Conservation (phyloP, 208 protist genomes). For the Acanthamoeba divionensis region DNA sequence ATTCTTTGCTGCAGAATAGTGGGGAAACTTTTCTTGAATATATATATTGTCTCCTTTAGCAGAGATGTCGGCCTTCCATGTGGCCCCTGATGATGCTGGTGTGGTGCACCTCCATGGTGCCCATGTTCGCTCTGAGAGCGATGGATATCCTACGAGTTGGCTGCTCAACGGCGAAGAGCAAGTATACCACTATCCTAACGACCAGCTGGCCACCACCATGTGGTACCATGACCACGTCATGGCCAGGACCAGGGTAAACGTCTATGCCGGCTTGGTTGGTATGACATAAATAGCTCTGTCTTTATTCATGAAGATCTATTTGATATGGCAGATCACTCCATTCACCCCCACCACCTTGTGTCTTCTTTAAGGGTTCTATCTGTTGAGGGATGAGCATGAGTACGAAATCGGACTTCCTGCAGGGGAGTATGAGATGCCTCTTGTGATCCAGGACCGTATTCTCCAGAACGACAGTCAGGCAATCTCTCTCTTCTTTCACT, state of each 20-base stretch:
- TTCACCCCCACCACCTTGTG: neutral
- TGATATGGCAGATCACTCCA: too few relatives aligned
- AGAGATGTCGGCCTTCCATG: too few relatives aligned
- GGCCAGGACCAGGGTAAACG: conserved; percentile 24
- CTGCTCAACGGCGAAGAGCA: neutral
- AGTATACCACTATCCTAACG: neutral
- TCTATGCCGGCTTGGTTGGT: conserved; percentile 14
- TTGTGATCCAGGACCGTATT: conserved; percentile 4
- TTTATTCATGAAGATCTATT: too few relatives aligned
- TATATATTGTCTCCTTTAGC: too few relatives aligned
- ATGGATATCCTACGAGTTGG: neutral
- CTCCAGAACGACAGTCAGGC: neutral
- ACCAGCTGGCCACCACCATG: conserved; percentile 27
- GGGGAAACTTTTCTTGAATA: too few relatives aligned
- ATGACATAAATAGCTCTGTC: neutral
- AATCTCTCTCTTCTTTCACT: neutral
- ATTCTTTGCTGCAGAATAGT: neutral
- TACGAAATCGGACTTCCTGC: neutral
- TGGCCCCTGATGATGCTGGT: neutral
- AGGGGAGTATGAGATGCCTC: conserved; percentile 4
- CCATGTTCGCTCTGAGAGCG: neutral
- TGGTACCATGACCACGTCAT: conserved; percentile 41
- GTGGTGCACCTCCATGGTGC: conserved; percentile 5
- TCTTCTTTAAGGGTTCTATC: neutral
- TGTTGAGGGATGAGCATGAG: neutral